Conservation (phyloP, 2,329 filamentous ascomycete genomes). For the Cytospora piceicola region DNA sequence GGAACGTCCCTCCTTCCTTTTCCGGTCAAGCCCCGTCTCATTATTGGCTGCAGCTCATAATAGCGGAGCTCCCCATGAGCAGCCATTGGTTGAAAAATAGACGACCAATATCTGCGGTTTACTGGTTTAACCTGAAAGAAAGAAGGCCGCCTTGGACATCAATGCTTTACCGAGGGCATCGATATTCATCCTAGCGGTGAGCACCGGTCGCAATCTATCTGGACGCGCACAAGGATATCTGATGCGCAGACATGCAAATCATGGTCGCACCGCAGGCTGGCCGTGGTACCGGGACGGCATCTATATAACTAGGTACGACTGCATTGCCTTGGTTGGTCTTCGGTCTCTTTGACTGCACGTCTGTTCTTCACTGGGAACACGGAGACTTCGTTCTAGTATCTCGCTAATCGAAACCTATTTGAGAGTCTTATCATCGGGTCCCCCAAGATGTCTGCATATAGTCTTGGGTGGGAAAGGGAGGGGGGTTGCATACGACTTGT, state of each 20-base stretch:
- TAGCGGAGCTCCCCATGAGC: background rate
- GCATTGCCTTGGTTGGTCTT: background rate
- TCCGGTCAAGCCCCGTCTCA: conserved; percentile 19
- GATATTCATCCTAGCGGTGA: background rate
- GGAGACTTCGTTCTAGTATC: background rate
- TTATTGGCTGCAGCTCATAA: conserved; percentile 7
- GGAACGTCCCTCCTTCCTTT: conserved; percentile 19
- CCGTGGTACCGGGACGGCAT: background rate
- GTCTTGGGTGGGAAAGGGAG: background rate
- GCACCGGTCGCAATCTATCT: background rate
- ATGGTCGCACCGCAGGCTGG: conserved; percentile 10
- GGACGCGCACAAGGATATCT: background rate
- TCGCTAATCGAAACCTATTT: background rate
- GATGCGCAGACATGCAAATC: background rate
- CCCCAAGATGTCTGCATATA: background rate
- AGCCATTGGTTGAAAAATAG: background rate
- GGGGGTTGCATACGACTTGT: background rate
- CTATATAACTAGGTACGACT: background rate
- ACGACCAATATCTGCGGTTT: background rate
- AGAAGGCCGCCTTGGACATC: background rate
- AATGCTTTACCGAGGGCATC: background rate
- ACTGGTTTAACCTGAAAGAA: background rate
- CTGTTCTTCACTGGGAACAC: background rate
- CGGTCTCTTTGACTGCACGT: background rate
- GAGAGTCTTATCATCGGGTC: background rate